These are phyloP conservation scores for Articulospora tetracladia DNA, from an alignment of 495 filamentous ascomycete genomes.

Conservation along the genomic window DNA sequence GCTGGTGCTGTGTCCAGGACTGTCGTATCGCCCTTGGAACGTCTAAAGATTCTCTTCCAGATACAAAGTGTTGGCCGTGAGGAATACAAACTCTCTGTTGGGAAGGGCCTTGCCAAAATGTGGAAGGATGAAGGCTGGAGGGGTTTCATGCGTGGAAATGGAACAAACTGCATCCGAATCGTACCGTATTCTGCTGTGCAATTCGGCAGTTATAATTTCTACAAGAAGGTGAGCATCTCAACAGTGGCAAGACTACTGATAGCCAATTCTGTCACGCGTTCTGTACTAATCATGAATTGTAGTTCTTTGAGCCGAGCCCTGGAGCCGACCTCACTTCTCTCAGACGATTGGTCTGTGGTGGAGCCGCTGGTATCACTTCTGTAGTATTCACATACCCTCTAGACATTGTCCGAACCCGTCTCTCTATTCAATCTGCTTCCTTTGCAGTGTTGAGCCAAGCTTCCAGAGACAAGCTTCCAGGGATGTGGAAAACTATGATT, in stretches of 20 bases:
- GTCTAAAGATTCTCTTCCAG: constrained; percentile 95
- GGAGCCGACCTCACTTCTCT: constrained; percentile 63
- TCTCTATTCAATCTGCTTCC: constrained; percentile 95
- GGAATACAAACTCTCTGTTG: constrained; percentile 88
- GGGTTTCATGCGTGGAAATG: constrained; percentile 95
- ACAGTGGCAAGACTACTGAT: neutral
- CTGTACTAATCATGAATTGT: constrained; percentile 4
- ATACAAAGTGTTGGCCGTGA: constrained; percentile 86
- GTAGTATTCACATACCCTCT: constrained; percentile 77
- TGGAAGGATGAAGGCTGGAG: constrained; percentile 94
- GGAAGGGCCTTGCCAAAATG: constrained; percentile 88
- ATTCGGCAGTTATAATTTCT: constrained; percentile 96
- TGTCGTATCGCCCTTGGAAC: constrained; percentile 91
- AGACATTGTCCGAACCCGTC: constrained; percentile 91
- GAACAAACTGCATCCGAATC: constrained; percentile 96
- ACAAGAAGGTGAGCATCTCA: constrained; percentile 73
- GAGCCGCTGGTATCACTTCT: constrained; percentile 88
- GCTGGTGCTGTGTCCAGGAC: constrained; percentile 96
- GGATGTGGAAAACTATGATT: constrained; percentile 85
- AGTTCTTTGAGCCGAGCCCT: constrained; percentile 73
- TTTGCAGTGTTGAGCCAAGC: constrained; percentile 67
- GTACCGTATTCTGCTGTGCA: constrained; percentile 97
- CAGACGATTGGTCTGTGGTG: constrained; percentile 77
- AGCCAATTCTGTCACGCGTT: neutral
- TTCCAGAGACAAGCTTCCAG: constrained; percentile 66